Evolutionary conservation across 345 rosid genomes (phyloP).

Genomic region (Firmiana major): DNA sequence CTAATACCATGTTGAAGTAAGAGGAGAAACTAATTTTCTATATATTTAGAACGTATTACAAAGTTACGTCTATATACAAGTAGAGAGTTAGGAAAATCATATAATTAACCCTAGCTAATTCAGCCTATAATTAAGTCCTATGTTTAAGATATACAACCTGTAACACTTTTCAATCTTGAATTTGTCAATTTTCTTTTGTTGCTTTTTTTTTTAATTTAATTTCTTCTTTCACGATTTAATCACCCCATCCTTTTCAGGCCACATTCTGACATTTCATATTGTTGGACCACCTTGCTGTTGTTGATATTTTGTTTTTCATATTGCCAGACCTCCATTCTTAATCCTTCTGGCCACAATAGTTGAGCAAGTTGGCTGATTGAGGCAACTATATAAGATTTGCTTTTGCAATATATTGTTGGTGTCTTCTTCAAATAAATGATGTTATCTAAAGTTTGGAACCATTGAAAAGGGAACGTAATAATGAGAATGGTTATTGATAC

Average conservation of each 20-base stretch:
- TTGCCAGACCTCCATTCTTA: no score
- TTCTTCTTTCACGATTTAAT: background rate
- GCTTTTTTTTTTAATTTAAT: no score
- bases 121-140: no score
- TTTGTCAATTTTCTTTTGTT: background rate
- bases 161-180: background rate
- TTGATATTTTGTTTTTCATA: no score
- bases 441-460: background rate
- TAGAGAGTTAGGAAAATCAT: no score
- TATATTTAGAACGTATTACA: no score
- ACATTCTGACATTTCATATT: background rate
- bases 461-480: background rate
- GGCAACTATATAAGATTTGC: background rate
- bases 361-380: background rate
- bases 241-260: background rate
- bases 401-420: background rate
- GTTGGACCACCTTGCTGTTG: background rate
- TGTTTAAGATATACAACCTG: no score
- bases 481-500: background rate
- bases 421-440: background rate
- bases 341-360: background rate
- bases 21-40: no score
- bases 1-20: no score
- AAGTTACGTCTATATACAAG: no score
- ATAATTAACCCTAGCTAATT: no score